These are phyloP conservation scores for Aureobasidium lini DNA, from an alignment of 2,329 filamentous ascomycete species.

Conservation along the genomic window DNA sequence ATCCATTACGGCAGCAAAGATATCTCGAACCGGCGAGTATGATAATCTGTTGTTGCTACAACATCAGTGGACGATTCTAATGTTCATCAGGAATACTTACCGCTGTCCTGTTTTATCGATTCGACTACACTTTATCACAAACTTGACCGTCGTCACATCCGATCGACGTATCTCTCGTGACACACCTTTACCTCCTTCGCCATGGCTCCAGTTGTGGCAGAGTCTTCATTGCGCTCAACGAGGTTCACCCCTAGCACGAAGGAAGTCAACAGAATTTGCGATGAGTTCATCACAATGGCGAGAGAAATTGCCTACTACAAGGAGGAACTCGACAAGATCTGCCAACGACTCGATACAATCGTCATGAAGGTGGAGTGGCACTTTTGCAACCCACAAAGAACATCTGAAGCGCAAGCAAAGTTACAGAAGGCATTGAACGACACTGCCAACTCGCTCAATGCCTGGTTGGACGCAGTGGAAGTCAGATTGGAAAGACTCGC, in stretches of 20 bases:
- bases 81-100: not conserved
- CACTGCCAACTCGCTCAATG: not conserved
- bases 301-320: not conserved
- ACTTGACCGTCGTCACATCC: not conserved
- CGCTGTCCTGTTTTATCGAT: not conserved
- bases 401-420: not conserved
- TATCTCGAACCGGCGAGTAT: no score
- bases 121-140: not conserved
- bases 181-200: no score
- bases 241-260: no score
- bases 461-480: not conserved
- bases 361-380: not conserved
- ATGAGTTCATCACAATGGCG: not conserved
- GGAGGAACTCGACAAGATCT: not conserved
- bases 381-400: not conserved
- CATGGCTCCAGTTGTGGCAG: no score
- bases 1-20: no score
- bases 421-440: not conserved
- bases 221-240: no score
- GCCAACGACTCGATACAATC: not conserved
- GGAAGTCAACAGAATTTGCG: not conserved
- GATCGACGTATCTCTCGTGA: no score
- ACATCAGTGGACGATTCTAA: no score
- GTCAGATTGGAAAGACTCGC: no score
- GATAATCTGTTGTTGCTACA: no score